These are phyloP conservation scores for Colletotrichum eleusines DNA, from an alignment of 2,329 filamentous ascomycete genomes.

Conservation along the genomic window DNA sequence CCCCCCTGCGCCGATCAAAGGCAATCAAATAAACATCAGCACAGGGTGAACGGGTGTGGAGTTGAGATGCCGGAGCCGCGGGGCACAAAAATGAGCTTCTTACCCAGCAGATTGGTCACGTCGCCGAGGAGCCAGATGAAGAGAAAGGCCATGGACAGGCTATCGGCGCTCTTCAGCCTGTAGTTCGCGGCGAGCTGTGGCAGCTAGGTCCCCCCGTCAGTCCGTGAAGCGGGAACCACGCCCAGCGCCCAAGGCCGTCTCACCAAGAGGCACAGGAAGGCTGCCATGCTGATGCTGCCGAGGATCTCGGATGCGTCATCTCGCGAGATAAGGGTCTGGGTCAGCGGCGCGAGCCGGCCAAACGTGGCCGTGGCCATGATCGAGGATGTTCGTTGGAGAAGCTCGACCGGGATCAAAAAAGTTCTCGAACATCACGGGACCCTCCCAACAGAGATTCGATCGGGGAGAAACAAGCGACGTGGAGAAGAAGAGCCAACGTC, in stretches of 20 bases:
- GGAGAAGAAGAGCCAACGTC: background rate
- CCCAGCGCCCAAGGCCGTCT: too few species aligned
- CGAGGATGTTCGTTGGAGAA: background rate
- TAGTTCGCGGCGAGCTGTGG: constrained; percentile 32
- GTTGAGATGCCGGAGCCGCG: background rate
- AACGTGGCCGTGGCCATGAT: background rate
- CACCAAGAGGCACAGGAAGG: constrained; percentile 34
- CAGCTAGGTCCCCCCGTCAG: background rate
- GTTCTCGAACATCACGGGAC: too few species aligned
- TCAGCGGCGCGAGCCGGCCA: background rate
- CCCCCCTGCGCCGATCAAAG: background rate
- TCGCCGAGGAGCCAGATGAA: constrained; percentile 32
- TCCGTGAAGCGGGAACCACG: too few species aligned
- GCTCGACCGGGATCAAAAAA: background rate
- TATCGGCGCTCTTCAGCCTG: constrained; percentile 26
- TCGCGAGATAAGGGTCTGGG: background rate
- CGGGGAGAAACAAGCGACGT: background rate
- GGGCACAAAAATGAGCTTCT: background rate
- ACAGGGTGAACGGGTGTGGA: background rate
- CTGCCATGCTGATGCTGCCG: constrained; percentile 36
- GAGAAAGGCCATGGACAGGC: constrained; percentile 32
- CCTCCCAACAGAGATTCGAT: too few species aligned
- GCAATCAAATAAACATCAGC: too few species aligned
- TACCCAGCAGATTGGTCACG: constrained; percentile 23
- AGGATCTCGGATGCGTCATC: constrained; percentile 32